Evolutionary conservation across 1,139 yeast species (phyloP).

Genomic region (Debaryomycetaceae sp.): DNA sequence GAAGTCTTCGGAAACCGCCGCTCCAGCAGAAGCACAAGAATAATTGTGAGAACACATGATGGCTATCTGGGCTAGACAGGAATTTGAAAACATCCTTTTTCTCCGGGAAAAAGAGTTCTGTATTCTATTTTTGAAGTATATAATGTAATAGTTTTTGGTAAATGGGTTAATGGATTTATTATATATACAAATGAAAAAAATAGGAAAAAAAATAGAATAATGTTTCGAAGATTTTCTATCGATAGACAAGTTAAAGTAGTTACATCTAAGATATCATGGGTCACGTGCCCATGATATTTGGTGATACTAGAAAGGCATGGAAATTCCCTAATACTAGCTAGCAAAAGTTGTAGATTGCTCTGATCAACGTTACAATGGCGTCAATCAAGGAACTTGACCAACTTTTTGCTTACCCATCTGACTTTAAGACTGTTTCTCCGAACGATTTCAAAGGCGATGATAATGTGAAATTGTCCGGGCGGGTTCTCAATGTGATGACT

Average conservation of each 20-base stretch:
- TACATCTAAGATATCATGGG: not conserved
- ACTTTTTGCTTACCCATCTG: conserved; percentile 14
- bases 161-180: conserved; percentile 32
- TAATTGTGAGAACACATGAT: conserved; percentile 9
- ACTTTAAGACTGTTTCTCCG: conserved; percentile 27
- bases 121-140: conserved; percentile 22
- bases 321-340: not conserved
- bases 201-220: conserved; percentile 17
- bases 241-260: not conserved
- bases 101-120: conserved; percentile 5
- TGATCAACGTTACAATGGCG: conserved; percentile 2
- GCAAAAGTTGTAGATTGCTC: not conserved
- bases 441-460: conserved; percentile 23
- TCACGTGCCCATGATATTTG: not conserved
- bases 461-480: conserved; percentile 49
- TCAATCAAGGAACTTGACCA: conserved; percentile 8
- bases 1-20: conserved; percentile 39
- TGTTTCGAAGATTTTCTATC: conserved; percentile 1
- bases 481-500: conserved; percentile 68
- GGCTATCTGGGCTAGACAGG: not conserved
- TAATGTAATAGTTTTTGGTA: conserved; percentile 25
- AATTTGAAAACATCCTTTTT: not conserved
- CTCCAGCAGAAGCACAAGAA: conserved; percentile 20
- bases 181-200: conserved; percentile 22
- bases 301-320: not conserved